phyloP scores from a whole-genome alignment of 371 early-diverging fungal genomes.

The Mortierella sp. region DNA sequence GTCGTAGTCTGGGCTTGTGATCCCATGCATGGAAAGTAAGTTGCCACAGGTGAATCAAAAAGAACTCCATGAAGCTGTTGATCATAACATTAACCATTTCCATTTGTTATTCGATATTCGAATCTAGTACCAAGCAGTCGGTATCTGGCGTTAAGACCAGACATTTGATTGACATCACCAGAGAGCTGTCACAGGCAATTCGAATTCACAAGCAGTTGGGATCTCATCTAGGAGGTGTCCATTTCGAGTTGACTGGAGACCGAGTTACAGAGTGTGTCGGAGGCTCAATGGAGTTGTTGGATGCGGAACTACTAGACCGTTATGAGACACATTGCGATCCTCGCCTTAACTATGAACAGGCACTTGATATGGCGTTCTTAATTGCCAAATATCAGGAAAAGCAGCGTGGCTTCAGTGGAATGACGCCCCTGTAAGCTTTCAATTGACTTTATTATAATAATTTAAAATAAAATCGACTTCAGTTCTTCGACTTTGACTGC shows the following conservation, averaged over 20 bases:
- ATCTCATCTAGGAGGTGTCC: slow-evolving; percentile 93
- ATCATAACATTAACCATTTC: neutral
- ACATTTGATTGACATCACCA: slow-evolving; percentile 84
- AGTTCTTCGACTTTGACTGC: neutral
- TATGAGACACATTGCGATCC: slow-evolving; percentile 97
- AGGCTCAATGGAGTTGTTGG: slow-evolving; percentile 92
- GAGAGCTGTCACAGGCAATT: slow-evolving; percentile 87
- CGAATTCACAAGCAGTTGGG: slow-evolving; percentile 81
- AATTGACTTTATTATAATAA: neutral
- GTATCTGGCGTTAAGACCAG: slow-evolving; percentile 91
- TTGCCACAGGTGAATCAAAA: neutral
- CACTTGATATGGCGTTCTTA: slow-evolving; percentile 94
- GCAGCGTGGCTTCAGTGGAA: slow-evolving; percentile 62
- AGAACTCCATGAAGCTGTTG: neutral
- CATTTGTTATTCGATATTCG: neutral
- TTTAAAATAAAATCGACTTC: neutral
- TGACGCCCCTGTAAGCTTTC: slow-evolving; percentile 27
- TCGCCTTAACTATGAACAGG: slow-evolving; percentile 96
- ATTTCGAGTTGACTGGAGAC: slow-evolving; percentile 97
- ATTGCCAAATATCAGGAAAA: slow-evolving; percentile 89
- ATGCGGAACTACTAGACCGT: slow-evolving; percentile 84
- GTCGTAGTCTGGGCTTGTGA: slow-evolving; percentile 96
- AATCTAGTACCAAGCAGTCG: slow-evolving; percentile 78
- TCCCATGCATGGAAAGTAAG: slow-evolving; percentile 96
- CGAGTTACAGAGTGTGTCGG: slow-evolving; percentile 95